Percentiles rank a stretch among this genome's conserved stretches.
Evolutionary conservation across 2,329 filamentous ascomycete species (phyloP).

Genomic region (Aureobasidium uvarum): DNA sequence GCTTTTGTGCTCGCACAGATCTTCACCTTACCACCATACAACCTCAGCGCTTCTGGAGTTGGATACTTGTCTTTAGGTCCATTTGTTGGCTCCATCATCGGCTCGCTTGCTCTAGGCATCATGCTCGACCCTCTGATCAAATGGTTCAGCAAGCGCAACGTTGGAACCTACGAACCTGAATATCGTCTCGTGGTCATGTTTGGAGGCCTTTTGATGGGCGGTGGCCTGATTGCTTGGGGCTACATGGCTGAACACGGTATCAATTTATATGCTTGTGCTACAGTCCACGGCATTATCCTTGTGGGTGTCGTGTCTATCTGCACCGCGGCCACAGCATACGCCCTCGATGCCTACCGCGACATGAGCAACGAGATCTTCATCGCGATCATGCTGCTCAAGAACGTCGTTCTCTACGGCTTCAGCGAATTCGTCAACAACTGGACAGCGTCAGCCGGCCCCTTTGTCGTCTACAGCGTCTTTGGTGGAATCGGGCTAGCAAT

Average conservation of each 20-base stretch:
- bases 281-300: conserved; percentile 31
- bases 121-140: conserved; percentile 42
- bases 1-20: conserved; percentile 49
- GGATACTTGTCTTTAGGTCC: conserved; percentile 47
- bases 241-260: conserved; percentile 30
- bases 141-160: conserved; percentile 50
- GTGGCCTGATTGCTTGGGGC: conserved; percentile 38
- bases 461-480: conserved; percentile 43
- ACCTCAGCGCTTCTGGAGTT: conserved; percentile 43
- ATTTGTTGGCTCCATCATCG: conserved; percentile 43
- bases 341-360: conserved; percentile 43
- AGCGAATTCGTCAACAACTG: conserved; percentile 48
- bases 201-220: conserved; percentile 33
- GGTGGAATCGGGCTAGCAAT: conserved; percentile 32
- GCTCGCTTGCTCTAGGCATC: conserved; percentile 38
- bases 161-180: conserved; percentile 56
- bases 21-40: conserved; percentile 51
- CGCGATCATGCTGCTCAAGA: conserved; percentile 47
- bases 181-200: conserved; percentile 47
- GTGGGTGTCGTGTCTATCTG: conserved; percentile 35
- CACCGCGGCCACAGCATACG: conserved; percentile 40
- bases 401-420: conserved; percentile 47
- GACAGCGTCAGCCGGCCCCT: conserved; percentile 40
- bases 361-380: conserved; percentile 48
- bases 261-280: conserved; percentile 31